phyloP scores from a whole-genome alignment of 2,329 filamentous ascomycete species.

The Plenodomus lindquistii region DNA sequence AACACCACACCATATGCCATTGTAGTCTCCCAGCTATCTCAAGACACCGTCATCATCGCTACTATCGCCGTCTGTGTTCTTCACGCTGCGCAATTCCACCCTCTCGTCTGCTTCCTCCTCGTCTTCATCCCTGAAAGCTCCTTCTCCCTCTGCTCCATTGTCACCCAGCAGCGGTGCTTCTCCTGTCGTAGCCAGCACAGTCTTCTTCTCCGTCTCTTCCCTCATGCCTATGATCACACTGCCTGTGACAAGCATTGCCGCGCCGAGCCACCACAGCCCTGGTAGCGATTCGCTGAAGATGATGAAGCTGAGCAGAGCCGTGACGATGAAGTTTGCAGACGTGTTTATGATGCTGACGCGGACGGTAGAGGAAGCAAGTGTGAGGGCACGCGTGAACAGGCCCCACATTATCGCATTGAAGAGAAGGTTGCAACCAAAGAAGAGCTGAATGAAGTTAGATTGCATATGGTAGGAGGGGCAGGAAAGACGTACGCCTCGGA shows the following conservation, averaged over 20 bases:
- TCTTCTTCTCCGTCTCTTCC: slow-evolving; percentile 55
- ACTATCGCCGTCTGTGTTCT: slow-evolving; percentile 18
- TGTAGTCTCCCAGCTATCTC: slow-evolving; percentile 21
- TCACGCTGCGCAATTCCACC: slow-evolving; percentile 37
- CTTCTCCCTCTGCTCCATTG: slow-evolving; percentile 16
- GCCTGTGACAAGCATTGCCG: slow-evolving; percentile 70
- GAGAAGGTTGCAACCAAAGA: slow-evolving; percentile 73
- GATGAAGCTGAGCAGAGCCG: slow-evolving; percentile 69
- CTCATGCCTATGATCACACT: slow-evolving; percentile 78
- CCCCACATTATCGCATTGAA: slow-evolving; percentile 87
- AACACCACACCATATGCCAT: not conserved
- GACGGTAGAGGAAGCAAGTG: slow-evolving; percentile 72
- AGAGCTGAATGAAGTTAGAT: slow-evolving; percentile 55
- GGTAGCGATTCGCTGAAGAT: slow-evolving; percentile 75
- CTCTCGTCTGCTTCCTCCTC: slow-evolving; percentile 23
- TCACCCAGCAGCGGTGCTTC: slow-evolving; percentile 25
- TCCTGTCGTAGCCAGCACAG: slow-evolving; percentile 25
- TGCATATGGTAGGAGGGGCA: not conserved
- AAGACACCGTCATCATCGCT: slow-evolving; percentile 39
- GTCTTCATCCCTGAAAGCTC: slow-evolving; percentile 42
- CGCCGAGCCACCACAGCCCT: slow-evolving; percentile 76
- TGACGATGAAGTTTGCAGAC: slow-evolving; percentile 78
- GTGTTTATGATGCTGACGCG: slow-evolving; percentile 84
- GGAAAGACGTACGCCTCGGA: slow-evolving; percentile 54
- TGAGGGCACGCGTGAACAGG: slow-evolving; percentile 78